phyloP scores from a whole-genome alignment of 2,329 filamentous ascomycete species.

The Penicillium griseofulvum region DNA sequence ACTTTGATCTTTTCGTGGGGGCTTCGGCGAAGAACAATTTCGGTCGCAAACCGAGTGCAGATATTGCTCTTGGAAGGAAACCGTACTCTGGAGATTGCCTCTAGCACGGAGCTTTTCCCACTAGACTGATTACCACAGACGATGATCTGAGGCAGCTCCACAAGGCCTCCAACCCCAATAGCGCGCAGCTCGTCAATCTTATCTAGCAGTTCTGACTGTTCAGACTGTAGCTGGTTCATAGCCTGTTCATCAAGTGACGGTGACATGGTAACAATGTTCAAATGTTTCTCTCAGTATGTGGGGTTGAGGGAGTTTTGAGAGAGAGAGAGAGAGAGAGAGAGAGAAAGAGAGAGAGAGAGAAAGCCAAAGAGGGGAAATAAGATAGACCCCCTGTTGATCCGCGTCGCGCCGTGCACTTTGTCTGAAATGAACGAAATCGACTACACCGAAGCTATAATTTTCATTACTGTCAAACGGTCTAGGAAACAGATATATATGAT shows the following conservation, averaged over 20 bases:
- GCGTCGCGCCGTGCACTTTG: not conserved
- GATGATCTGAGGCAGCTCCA: constrained; percentile 55
- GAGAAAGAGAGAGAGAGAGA: too few species aligned
- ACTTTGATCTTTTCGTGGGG: constrained; percentile 45
- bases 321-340: too few species aligned
- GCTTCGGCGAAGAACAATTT: not conserved
- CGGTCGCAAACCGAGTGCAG: constrained; percentile 46
- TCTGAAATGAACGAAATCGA: not conserved
- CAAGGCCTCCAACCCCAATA: constrained; percentile 49
- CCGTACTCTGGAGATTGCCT: constrained; percentile 61
- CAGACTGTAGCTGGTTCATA: constrained; percentile 15
- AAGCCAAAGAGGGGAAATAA: not conserved
- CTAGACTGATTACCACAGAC: constrained; percentile 61
- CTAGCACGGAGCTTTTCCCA: constrained; percentile 64
- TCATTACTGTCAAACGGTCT: not conserved
- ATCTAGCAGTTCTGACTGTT: constrained; percentile 51
- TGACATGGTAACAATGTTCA: not conserved
- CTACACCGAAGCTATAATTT: not conserved
- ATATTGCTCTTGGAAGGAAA: constrained; percentile 57
- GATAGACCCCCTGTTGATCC: not conserved
- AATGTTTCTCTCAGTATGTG: not conserved
- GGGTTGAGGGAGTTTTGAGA: not conserved
- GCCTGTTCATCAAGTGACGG: not conserved
- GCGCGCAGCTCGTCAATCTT: constrained; percentile 53
- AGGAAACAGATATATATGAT: not conserved